A percentile compares a stretch with the other conserved stretches of the same genome.
phyloP scores from a whole-genome alignment of 768 basidiomycete species.

The Pholiota microspora region DNA sequence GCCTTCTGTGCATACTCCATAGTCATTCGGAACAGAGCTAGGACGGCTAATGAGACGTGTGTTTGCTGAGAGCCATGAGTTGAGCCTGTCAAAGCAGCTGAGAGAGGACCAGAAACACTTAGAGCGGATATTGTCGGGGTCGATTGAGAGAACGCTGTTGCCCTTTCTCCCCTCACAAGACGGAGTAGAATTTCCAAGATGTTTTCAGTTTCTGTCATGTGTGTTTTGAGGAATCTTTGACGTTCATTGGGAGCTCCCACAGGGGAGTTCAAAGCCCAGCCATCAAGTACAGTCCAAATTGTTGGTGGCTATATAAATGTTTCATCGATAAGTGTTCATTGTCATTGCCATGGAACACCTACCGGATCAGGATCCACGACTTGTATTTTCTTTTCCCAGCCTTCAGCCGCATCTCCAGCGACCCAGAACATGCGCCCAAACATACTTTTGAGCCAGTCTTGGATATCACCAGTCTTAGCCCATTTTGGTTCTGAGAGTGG shows the following conservation, averaged over 20 bases:
- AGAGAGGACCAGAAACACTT: conserved; percentile 63
- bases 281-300: conserved; percentile 85
- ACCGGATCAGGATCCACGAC: conserved; percentile 96
- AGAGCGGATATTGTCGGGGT: conserved; percentile 61
- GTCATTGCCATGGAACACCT: conserved; percentile 28
- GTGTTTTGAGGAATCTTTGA: conserved; percentile 84
- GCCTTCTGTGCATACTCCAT: conserved; percentile 80
- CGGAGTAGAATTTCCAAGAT: conserved; percentile 91
- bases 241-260: conserved; percentile 75
- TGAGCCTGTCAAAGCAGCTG: conserved; percentile 71
- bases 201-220: conserved; percentile 84
- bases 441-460: conserved; percentile 90
- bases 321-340: conserved; percentile 3
- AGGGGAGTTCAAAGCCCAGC: conserved; percentile 85
- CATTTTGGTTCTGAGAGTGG: conserved; percentile 96
- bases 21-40: conserved; percentile 86
- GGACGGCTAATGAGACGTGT: conserved; percentile 88
- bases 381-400: conserved; percentile 93
- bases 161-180: conserved; percentile 86
- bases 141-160: conserved; percentile 66
- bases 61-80: conserved; percentile 89
- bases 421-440: conserved; percentile 89
- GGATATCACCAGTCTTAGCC: conserved; percentile 93
- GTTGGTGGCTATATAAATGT: conserved; percentile 73
- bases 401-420: conserved; percentile 77